Evolutionary conservation across 345 rosid species (phyloP).

Genomic region (Xanthoceras sorbifolium): DNA sequence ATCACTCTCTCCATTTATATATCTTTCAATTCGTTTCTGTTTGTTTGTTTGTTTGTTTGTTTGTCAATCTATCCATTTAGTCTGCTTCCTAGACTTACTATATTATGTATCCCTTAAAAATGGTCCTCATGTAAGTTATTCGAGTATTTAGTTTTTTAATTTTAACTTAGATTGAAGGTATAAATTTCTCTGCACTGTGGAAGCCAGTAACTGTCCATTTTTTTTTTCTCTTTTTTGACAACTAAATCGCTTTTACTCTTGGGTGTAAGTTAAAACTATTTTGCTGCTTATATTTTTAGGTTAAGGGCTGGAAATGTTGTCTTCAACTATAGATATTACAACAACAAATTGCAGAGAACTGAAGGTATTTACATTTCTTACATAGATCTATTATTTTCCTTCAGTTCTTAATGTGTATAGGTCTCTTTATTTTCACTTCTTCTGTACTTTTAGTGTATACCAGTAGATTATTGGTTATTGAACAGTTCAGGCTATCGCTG

Average conservation of each 20-base stretch:
- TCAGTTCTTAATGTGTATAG: neutral
- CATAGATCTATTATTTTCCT: neutral
- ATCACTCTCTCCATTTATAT: neutral
- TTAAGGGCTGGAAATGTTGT: conserved; percentile 94
- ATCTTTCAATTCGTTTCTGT: too few relatives aligned
- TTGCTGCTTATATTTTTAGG: conserved; percentile 51
- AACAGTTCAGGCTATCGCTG: neutral
- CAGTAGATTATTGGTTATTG: neutral
- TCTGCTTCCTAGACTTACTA: neutral
- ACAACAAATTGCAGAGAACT: conserved; percentile 83
- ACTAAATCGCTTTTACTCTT: neutral
- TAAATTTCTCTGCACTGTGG: neutral
- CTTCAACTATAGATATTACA: conserved; percentile 87
- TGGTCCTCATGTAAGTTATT: neutral
- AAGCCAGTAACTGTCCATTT: neutral
- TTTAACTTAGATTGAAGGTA: neutral
- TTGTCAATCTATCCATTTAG: neutral
- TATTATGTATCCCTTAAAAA: neutral
- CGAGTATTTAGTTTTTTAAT: neutral
- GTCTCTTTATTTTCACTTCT: neutral
- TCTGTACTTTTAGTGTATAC: neutral
- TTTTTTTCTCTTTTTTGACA: neutral
- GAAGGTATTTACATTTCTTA: conserved; percentile 64
- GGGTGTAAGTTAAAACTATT: neutral
- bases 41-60: neutral